Evolutionary conservation across 225 moss, liverwort and hornwort genomes (phyloP).

Genomic region (Physcomitrium patens): DNA sequence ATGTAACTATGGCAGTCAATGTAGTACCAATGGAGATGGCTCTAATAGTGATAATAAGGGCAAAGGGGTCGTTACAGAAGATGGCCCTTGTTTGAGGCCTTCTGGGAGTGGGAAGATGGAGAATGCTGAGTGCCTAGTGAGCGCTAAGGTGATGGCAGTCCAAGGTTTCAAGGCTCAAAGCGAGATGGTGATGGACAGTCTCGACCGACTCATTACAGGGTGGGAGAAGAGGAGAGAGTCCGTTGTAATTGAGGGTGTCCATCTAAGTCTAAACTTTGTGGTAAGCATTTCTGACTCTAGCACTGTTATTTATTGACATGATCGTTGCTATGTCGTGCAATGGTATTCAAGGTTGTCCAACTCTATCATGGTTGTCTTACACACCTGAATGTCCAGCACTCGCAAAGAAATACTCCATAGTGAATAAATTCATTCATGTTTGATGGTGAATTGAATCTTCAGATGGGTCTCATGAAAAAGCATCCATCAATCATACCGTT

Average conservation of each 20-base stretch:
- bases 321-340: neutral
- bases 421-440: conserved; percentile 9
- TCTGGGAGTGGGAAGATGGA: conserved; percentile 43
- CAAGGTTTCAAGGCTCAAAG: conserved; percentile 98
- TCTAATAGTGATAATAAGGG: neutral
- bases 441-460: conserved; percentile 15
- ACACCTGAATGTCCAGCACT: neutral
- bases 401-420: neutral
- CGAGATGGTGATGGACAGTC: conserved; percentile 98
- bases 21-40: conserved; percentile 27
- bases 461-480: conserved; percentile 98
- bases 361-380: neutral
- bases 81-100: conserved; percentile 29
- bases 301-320: neutral
- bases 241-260: conserved; percentile 94
- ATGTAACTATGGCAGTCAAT: neutral
- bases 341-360: neutral
- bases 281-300: conserved; percentile 32
- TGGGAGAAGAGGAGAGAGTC: conserved; percentile 97
- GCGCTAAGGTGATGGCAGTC: conserved; percentile 86
- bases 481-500: conserved; percentile 96
- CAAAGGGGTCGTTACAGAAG: conserved; percentile 32
- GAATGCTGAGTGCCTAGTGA: conserved; percentile 59
- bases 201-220: conserved; percentile 86
- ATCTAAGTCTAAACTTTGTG: conserved; percentile 96